Percentiles rank a stretch among this genome's conserved stretches.
Evolutionary conservation across 2,329 filamentous ascomycete genomes (phyloP).

Genomic region (Coniella vitis): DNA sequence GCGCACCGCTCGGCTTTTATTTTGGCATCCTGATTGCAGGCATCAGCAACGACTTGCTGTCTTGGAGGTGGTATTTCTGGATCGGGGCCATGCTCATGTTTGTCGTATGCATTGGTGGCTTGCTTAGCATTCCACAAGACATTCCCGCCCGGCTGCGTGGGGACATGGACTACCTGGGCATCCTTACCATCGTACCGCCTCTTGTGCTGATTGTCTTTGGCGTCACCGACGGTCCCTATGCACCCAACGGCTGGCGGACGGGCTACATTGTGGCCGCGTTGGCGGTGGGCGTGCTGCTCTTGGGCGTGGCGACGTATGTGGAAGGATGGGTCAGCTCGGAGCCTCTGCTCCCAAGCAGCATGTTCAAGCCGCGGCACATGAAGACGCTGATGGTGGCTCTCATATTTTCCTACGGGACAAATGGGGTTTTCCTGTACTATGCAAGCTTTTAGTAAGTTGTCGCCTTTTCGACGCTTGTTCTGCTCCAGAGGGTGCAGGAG

Average conservation of each 20-base stretch:
- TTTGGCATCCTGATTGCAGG: constrained; percentile 62
- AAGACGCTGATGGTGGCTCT: constrained; percentile 52
- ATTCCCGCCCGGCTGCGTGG: constrained; percentile 20
- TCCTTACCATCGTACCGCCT: constrained; percentile 53
- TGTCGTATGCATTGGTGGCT: constrained; percentile 16
- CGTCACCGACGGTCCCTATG: constrained; percentile 66
- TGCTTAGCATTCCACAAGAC: constrained; percentile 31
- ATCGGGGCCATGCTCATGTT: constrained; percentile 43
- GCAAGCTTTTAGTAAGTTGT: constrained; percentile 60
- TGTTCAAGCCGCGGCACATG: constrained; percentile 67
- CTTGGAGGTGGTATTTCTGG: constrained; percentile 66
- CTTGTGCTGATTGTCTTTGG: constrained; percentile 67
- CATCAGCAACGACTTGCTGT: constrained; percentile 50
- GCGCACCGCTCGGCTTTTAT: constrained; percentile 52
- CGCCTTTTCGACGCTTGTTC: too few relatives aligned
- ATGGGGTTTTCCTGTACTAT: constrained; percentile 65
- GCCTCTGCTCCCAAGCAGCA: constrained; percentile 61
- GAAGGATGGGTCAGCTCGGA: constrained; percentile 63
- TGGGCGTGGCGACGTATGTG: constrained; percentile 58
- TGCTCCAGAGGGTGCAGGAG: too few relatives aligned
- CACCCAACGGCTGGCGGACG: constrained; percentile 62
- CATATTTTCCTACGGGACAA: constrained; percentile 60
- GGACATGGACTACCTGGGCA: constrained; percentile 64
- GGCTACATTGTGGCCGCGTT: constrained; percentile 65
- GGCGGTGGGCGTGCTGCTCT: constrained; percentile 51